These are phyloP conservation scores for Nicotiana rustica DNA, from an alignment of 305 asterid species.

Conservation along the genomic window DNA sequence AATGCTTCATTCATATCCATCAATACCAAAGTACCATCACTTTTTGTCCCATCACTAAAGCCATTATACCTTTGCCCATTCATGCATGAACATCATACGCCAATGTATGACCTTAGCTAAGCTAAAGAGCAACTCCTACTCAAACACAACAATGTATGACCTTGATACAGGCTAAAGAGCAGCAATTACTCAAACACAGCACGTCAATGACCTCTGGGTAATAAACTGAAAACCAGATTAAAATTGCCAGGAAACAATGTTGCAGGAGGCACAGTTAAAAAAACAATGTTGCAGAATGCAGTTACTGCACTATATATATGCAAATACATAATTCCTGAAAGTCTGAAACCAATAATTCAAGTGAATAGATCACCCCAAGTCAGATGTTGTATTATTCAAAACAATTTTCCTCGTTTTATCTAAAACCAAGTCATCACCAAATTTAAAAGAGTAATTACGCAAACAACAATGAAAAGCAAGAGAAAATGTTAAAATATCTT, in stretches of 20 bases:
- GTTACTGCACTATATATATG: not conserved
- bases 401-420: not conserved
- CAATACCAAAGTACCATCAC: not conserved
- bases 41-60: not conserved
- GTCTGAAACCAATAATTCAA: conserved; percentile 6
- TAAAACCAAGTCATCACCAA: conserved; percentile 15
- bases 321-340: not conserved
- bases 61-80: not conserved
- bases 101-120: not conserved
- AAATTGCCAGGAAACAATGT: not conserved
- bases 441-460: not conserved
- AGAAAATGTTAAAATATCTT: not conserved
- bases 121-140: not conserved
- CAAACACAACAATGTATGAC: not conserved
- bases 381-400: not conserved
- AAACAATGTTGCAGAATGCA: not conserved
- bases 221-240: not conserved
- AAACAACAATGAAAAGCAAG: not conserved
- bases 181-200: not conserved
- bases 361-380: not conserved
- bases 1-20: not conserved
- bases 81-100: not conserved
- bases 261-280: not conserved
- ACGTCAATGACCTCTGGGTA: not conserved
- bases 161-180: not conserved